Percentiles rank a stretch among this genome's conserved stretches.
These are phyloP conservation scores for Cryphonectria nitschkei DNA, from an alignment of 2,329 filamentous ascomycete genomes.

Conservation along the genomic window DNA sequence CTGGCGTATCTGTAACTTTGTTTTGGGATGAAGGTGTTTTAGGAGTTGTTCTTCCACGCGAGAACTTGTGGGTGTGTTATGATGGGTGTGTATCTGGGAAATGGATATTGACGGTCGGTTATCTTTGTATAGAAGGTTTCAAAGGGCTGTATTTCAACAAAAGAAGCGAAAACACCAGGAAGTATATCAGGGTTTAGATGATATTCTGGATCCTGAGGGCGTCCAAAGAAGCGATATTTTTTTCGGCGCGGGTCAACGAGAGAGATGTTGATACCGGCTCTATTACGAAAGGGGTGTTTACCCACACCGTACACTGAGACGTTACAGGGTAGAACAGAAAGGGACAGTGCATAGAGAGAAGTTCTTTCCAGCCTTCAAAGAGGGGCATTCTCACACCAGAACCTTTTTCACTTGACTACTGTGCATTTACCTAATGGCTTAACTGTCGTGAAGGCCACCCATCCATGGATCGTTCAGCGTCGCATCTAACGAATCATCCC, in stretches of 20 bases:
- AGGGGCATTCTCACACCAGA: too few relatives aligned
- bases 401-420: too few relatives aligned
- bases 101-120: neutral
- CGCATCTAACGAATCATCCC: slow-evolving; percentile 15
- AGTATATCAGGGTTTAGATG: neutral
- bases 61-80: neutral
- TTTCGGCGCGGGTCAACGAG: neutral
- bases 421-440: too few relatives aligned
- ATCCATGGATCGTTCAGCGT: slow-evolving; percentile 14
- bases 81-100: too few relatives aligned
- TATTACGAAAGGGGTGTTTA: neutral
- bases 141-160: neutral
- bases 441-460: too few relatives aligned
- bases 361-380: too few relatives aligned
- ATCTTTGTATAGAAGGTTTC: neutral
- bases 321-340: neutral
- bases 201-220: neutral
- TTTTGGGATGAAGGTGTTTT: neutral
- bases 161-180: neutral
- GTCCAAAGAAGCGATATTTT: neutral
- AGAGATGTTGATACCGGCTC: neutral
- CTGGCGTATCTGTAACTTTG: neutral
- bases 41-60: neutral
- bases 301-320: neutral
- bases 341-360: neutral